phyloP scores from a whole-genome alignment of 345 rosid genomes.

The Hirschfeldia incana region DNA sequence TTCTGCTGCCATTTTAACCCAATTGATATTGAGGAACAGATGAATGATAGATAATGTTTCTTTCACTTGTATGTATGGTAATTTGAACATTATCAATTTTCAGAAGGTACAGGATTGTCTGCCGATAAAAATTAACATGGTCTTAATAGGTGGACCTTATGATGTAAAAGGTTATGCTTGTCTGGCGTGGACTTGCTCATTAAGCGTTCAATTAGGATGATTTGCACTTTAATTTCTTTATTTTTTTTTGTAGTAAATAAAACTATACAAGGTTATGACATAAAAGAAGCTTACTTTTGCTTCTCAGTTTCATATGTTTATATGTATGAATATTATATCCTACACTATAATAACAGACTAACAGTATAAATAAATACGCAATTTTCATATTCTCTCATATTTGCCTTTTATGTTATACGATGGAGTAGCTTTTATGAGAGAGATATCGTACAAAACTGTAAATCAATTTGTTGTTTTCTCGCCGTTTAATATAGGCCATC shows the following conservation, averaged over 20 bases:
- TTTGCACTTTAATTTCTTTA: neutral
- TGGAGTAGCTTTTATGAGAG: neutral
- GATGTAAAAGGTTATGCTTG: slow-evolving; percentile 1
- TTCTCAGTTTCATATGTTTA: neutral
- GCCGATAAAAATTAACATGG: slow-evolving; percentile 23
- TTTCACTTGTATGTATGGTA: neutral
- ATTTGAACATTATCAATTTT: slow-evolving; percentile 1
- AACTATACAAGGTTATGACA: neutral
- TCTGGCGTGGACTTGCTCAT: neutral
- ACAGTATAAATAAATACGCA: neutral
- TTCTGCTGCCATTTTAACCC: slow-evolving; percentile 25
- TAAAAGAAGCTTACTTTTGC: neutral
- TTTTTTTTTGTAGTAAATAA: neutral
- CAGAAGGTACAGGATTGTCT: slow-evolving; percentile 15
- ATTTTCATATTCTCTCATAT: neutral
- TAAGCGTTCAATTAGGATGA: neutral
- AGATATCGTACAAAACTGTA: neutral
- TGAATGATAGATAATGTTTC: neutral
- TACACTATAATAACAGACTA: neutral
- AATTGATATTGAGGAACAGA: neutral
- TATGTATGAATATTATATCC: neutral
- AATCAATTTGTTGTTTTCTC: neutral
- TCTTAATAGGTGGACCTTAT: slow-evolving; percentile 8
- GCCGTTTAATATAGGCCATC: neutral
- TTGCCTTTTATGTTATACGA: neutral